phyloP scores from a whole-genome alignment of 108 stramenopile species.

The Parmales sp. region DNA sequence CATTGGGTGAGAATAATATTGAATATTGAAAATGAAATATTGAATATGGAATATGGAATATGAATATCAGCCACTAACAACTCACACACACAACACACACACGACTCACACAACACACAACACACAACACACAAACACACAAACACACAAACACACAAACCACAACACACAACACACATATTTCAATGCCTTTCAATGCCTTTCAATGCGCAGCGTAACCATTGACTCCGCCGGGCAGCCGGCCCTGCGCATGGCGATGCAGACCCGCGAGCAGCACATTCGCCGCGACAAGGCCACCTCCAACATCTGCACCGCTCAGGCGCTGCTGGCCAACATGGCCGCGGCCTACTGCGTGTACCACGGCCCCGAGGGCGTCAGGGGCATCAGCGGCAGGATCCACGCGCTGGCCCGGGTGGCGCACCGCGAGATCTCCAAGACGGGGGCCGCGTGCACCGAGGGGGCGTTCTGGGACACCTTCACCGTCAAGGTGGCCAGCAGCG shows the following conservation, averaged over 20 bases:
- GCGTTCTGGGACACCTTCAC: conserved; percentile 93
- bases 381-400: conserved; percentile 78
- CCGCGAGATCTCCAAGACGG: conserved; percentile 61
- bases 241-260: conserved; percentile 99
- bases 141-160: no score
- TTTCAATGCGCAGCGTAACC: no score
- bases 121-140: no score
- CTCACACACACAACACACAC: no score
- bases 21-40: no score
- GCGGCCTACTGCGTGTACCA: conserved; percentile 98
- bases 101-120: no score
- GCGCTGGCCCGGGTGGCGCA: conserved; percentile 67
- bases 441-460: conserved; percentile 48
- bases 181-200: no score
- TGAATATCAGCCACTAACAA: no score
- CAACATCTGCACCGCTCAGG: conserved; percentile 99
- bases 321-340: conserved; percentile 97
- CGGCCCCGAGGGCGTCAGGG: conserved; percentile 86
- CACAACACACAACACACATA: no score
- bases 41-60: no score
- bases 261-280: conserved; percentile 96
- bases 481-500: conserved; percentile 57
- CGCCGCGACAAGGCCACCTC: conserved; percentile 98
- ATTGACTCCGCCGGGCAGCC: conserved; percentile 82
- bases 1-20: conserved; percentile 79